Base-by-base conservation (phyloP, 345 rosid genomes). In the Sonneratia alba region DNA sequence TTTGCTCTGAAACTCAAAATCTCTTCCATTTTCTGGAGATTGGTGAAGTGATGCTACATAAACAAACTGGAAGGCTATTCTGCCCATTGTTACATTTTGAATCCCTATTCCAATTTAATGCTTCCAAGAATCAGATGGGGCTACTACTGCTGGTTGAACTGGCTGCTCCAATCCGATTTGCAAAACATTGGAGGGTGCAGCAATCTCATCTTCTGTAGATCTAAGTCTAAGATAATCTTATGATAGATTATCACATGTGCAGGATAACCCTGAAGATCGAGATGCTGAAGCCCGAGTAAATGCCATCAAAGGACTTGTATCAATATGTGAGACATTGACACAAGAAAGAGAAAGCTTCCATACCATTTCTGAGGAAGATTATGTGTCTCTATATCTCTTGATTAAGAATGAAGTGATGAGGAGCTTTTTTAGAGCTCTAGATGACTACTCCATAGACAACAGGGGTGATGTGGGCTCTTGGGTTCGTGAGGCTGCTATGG, bases 401-500 rank as follows among this genome's bases (percentile, higher is more conserved):
- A 92, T 92, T 70, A 95, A 85, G 83, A 79, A 87, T 37, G 88
- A 95, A 79, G 99, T 95, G 80, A 87, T 90, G 93, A 76, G 66
- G 72, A 83, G 88, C 75, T 83, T 95, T 79, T 86, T 90, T 69
- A 84, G 75, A 84, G 96, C 99, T 81, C 92, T 95, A 67, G 83
- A 87, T 77, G 99, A 95, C 78, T 95, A 95, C 81, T 95, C 97
- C 4, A 91, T 89, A 32, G 99, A 95, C 77, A 89, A 95, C 72
- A 82, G 99, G 79, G 97, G 99, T 68, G 99, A 95, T 87, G 97
- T 92, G 49, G 97, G 99, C 76, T 95, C 97, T 69, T 95, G 99
- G 99, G 90, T 95, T 78, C 97, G 99, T 78, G 97, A 90, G 80
- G 99, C 97, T 81, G 96, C 97, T 71, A 81, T 95, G 77, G 82